Percentiles rank a stretch among this genome's conserved stretches.
phyloP scores from a whole-genome alignment of 176 grass and related monocot species.

The Lolium multiflorum region DNA sequence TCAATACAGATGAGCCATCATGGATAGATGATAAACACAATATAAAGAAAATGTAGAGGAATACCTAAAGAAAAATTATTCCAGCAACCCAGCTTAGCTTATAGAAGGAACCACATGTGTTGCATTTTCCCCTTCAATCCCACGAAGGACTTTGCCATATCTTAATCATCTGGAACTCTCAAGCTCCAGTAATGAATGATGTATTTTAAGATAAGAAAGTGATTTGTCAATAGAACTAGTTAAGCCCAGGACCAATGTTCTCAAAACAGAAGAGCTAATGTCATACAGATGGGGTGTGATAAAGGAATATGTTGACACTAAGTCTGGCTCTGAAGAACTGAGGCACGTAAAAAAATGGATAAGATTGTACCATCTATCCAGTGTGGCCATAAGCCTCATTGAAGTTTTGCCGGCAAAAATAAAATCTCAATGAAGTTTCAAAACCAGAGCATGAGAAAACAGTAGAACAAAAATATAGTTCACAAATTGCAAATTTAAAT shows the following conservation, averaged over 20 bases:
- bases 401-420: background rate
- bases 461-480: too few relatives aligned
- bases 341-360: background rate
- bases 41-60: background rate
- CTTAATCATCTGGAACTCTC: background rate
- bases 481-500: too few relatives aligned
- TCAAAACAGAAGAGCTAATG: background rate
- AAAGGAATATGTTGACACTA: background rate
- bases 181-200: background rate
- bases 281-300: background rate
- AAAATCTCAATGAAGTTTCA: too few relatives aligned
- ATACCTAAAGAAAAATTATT: background rate
- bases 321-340: background rate
- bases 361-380: background rate
- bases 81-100: background rate
- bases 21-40: background rate
- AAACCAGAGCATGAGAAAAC: too few relatives aligned
- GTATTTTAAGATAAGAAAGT: background rate
- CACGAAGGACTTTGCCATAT: background rate
- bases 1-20: background rate
- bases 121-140: background rate
- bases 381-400: background rate
- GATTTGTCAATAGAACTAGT: background rate
- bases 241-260: background rate
- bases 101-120: background rate